A percentile compares a stretch with the other conserved stretches of the same genome.
phyloP scores from a whole-genome alignment of 108 stramenopile species.

The Cyclotella kingstonii region DNA sequence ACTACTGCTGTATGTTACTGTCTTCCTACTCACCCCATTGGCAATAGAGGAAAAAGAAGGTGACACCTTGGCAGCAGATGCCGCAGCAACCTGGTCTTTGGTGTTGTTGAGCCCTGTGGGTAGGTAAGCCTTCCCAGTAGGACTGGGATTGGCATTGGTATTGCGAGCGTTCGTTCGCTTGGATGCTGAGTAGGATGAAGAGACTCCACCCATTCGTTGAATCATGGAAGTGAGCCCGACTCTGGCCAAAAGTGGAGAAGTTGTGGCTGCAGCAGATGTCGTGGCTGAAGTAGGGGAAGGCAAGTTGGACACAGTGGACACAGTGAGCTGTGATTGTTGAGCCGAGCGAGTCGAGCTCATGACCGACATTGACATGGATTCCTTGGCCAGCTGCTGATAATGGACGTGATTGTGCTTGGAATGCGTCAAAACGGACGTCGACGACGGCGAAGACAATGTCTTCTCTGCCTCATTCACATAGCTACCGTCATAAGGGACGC shows the following conservation, averaged over 20 bases:
- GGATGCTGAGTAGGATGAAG: not conserved
- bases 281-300: not conserved
- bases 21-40: no score
- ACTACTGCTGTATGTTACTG: constrained; percentile 5
- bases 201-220: constrained; percentile 23
- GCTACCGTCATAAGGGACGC: no score
- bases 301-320: not conserved
- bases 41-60: no score
- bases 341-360: not conserved
- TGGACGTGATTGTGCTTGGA: no score
- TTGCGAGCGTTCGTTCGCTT: not conserved
- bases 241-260: constrained; percentile 25
- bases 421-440: no score
- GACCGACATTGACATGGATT: no score
- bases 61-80: not conserved
- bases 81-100: not conserved
- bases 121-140: no score
- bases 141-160: not conserved
- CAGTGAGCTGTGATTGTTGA: constrained; percentile 12
- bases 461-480: no score
- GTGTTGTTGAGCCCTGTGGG: not conserved
- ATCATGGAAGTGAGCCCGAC: constrained; percentile 40
- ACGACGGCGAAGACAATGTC: no score
- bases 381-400: no score
- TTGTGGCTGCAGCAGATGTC: not conserved